Evolutionary conservation across 140 eudicot species (phyloP), one percentile per base, ranked within the genome.

Genomic region (Bidens hawaiensis): DNA sequence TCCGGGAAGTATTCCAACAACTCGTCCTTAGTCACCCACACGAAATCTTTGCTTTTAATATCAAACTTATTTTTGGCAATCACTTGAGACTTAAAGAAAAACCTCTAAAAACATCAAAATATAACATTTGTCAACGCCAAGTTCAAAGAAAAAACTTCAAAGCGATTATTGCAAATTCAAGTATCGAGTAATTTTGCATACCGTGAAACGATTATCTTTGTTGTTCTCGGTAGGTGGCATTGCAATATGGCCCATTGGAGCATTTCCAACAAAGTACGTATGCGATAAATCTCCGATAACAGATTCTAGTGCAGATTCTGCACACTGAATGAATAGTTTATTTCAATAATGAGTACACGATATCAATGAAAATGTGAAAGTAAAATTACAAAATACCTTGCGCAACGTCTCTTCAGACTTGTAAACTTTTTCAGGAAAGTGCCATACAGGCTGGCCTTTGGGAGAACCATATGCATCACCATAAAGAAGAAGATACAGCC

Each of bases 211-310:
- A 41, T 28, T 36, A 34, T 64, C 77, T 38, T 71, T 28, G 21
- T 46, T 59, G 14, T 69, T 64, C 61, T 71, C 89, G 0, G 76
- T 23, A 19, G 91, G 82, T 28, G 68, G 83, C 38, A 64, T 42
- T 24, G 73, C 80, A 55, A 78, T 65, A 79, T 91, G 98, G 7
- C 95, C 96, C 87, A 87, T 87, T 40, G 99, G 96, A 54, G 99
- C 95, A 75, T 91, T 91, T 69, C 99, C 99, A 46, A 87, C 95
- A 68, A 91, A 91, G 77, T 85, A 91, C 41, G 99, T 87, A 69
- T 85, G 76, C 15, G 85, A 61, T 60, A 91, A 87, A 69, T 85
- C 93, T 55, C 95, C 99, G 27, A 88, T 65, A 49, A 88, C 89
- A 25, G 96, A 85, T 58, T 82, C 64, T 57, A 91, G 65, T 14